Conservation (phyloP, 768 basidiomycete species). For the Termitomyces sp. region DNA sequence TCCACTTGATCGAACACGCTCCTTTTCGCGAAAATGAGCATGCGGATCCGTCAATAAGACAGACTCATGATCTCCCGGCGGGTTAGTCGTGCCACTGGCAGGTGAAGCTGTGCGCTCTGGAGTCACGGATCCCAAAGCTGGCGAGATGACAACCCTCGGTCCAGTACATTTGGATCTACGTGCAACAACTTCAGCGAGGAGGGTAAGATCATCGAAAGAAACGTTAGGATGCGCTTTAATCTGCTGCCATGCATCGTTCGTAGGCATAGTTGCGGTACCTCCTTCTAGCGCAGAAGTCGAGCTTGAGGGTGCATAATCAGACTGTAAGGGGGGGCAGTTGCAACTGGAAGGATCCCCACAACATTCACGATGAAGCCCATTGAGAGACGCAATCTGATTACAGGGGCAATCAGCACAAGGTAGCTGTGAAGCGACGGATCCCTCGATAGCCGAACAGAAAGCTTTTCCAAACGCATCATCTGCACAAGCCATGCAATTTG, state of each 20-base stretch:
- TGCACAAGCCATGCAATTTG: conserved; percentile 81
- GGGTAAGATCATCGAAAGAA: conserved; percentile 74
- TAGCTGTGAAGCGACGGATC: conserved; percentile 48
- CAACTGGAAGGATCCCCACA: conserved; percentile 22
- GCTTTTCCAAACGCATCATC: conserved; percentile 86
- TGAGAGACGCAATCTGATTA: conserved; percentile 4
- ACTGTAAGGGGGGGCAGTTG: conserved; percentile 16
- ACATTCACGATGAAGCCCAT: conserved; percentile 6
- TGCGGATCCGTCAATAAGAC: conserved; percentile 52
- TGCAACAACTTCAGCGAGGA: conserved; percentile 88
- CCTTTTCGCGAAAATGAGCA: conserved; percentile 46
- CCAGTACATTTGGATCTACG: conserved; percentile 77
- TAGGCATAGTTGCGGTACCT: conserved; percentile 61
- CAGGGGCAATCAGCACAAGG: conserved; percentile 59
- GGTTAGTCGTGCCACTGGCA: neutral
- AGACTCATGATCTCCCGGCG: conserved; percentile 21
- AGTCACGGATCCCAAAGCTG: conserved; percentile 43
- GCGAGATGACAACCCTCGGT: conserved; percentile 58
- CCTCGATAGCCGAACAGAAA: conserved; percentile 75
- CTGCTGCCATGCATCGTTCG: conserved; percentile 79
- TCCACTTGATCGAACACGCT: conserved; percentile 21
- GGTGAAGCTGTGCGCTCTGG: conserved; percentile 45
- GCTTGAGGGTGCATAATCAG: neutral
- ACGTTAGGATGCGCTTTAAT: conserved; percentile 89
- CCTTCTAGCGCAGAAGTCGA: conserved; percentile 4